A percentile compares a stretch with the other conserved stretches of the same genome.
These are phyloP conservation scores for Sporothrix luriei DNA, from an alignment of 2,329 filamentous ascomycete genomes.

Conservation along the genomic window DNA sequence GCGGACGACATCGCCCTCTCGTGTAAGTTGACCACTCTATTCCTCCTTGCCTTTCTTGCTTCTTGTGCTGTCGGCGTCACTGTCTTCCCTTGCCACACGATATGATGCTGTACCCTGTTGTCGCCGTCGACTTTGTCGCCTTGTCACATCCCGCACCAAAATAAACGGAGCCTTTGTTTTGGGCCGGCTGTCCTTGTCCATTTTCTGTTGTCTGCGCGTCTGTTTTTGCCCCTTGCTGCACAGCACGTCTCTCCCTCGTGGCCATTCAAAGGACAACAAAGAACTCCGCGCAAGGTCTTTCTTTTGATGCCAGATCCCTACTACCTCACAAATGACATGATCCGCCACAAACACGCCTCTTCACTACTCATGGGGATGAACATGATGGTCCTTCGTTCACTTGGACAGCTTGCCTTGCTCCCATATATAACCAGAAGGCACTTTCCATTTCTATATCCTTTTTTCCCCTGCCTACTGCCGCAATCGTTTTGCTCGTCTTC, in stretches of 20 bases:
- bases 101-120: background rate
- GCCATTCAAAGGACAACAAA: constrained; percentile 13
- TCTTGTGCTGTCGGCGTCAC: constrained; percentile 6
- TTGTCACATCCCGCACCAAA: background rate
- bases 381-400: constrained; percentile 7
- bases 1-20: background rate
- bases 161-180: constrained; percentile 1
- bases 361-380: background rate
- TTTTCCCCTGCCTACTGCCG: background rate
- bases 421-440: background rate
- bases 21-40: background rate
- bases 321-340: background rate
- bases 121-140: background rate
- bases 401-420: too few species aligned
- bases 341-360: background rate
- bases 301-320: background rate
- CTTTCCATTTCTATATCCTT: background rate
- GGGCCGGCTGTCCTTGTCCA: background rate
- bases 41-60: background rate
- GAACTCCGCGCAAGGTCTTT: background rate
- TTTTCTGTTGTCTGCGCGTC: background rate
- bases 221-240: background rate
- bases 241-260: background rate
- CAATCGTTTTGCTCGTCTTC: background rate
- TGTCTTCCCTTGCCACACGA: background rate